These are phyloP conservation scores for Tolypocladium ophioglossoides DNA, from an alignment of 2,329 filamentous ascomycete species.

Conservation along the genomic window DNA sequence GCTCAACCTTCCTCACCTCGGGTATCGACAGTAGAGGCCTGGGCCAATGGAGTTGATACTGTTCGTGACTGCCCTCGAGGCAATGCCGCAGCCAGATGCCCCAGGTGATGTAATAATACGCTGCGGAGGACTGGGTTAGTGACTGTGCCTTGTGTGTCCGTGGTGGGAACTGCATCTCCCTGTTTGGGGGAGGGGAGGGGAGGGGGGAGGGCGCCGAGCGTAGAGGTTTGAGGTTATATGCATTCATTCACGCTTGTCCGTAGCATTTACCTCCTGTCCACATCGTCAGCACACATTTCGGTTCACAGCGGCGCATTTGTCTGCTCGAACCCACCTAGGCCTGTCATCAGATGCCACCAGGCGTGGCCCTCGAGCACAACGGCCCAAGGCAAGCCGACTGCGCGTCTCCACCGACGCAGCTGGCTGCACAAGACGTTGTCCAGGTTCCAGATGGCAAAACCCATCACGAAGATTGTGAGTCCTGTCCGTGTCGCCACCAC, in stretches of 20 bases:
- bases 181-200: no score
- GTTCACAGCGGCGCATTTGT: background rate
- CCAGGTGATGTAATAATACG: slow-evolving; percentile 79
- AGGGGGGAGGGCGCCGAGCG: background rate
- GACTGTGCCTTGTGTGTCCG: slow-evolving; percentile 2
- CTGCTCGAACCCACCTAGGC: slow-evolving; percentile 40
- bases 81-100: slow-evolving; percentile 72
- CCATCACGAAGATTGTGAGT: slow-evolving; percentile 59
- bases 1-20: slow-evolving; percentile 27
- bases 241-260: background rate
- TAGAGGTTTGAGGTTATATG: no score
- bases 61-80: slow-evolving; percentile 59
- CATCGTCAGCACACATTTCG: background rate
- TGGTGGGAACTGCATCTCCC: no score
- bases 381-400: slow-evolving; percentile 69
- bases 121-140: slow-evolving; percentile 18
- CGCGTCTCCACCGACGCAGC: slow-evolving; percentile 53
- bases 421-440: slow-evolving; percentile 67
- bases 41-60: slow-evolving; percentile 63
- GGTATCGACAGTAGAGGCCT: slow-evolving; percentile 44
- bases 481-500: slow-evolving; percentile 10
- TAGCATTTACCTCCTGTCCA: background rate
- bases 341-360: slow-evolving; percentile 70
- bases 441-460: slow-evolving; percentile 68
- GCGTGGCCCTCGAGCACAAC: slow-evolving; percentile 51